Evolutionary conservation across 176 grass and related monocot genomes (phyloP), one percentile per base, ranked within the genome.

Genomic region (Ensete glaucum): DNA sequence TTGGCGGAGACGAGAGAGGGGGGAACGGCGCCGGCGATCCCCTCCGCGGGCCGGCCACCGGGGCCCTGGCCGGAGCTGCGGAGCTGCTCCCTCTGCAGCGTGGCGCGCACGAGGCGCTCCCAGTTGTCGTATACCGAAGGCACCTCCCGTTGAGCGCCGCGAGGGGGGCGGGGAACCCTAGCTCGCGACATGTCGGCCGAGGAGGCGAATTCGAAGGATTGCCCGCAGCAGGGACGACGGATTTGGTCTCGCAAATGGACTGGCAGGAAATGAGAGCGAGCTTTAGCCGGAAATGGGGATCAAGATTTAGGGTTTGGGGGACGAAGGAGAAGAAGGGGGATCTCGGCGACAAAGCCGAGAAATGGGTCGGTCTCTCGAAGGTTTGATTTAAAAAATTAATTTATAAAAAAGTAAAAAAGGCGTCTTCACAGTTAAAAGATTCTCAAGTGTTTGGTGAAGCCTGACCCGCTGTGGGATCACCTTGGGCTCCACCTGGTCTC

Each of bases 81-180:
- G 70, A 79, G 78, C 55, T 81, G 85, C 73, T 84, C 79, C 78
- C 73, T 78, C 85, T 88, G 89, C 13, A 86, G 81, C 54, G 85
- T 77, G 15, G 93, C 87, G 16, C 84, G 79, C 58, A 93, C 88
- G 54, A 97, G 88, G 43, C 90, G 85, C 83, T 97, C 93, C 93
- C 93, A 97, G 83, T 93, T 97, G 49, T 85, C 87, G 58, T 64
- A 48, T 23, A 83, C 87, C 77, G 79, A 73, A 34, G 81, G 51
- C 20, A 51, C 52, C 21, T 50, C 86, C 52, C 82, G 68, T 62
- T 17, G 80, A 53, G 75, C 78, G 54, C 80, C 68, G 52, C 79
- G 65, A 17, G 51, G 0, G 16, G 24, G 71, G 3, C 71, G 51
- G 11, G 51, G 21, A 73, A 24, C 51, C 52, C 51, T 26, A 54